phyloP scores from a whole-genome alignment of 164 flowering plant genomes.

The Nelumbo lutea region DNA sequence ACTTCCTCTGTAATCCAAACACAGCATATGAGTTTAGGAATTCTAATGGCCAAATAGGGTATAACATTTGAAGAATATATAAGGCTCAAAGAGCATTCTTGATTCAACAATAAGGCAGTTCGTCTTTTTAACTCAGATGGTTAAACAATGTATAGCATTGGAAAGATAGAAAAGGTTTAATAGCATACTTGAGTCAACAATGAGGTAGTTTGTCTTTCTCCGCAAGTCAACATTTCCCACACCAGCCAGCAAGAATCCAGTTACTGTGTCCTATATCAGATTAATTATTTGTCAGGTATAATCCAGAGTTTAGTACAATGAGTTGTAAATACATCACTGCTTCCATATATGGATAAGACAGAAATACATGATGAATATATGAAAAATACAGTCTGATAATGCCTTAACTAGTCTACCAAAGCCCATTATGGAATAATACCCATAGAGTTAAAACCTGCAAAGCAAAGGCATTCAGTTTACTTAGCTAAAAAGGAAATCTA shows the following conservation, averaged over 20 bases:
- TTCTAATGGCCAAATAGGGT: background rate
- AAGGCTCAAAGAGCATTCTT: constrained; percentile 41
- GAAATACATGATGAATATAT: background rate
- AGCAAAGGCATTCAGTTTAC: background rate
- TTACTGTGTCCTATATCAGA: constrained; percentile 65
- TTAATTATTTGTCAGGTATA: background rate
- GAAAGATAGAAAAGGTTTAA: background rate
- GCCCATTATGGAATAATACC: no score
- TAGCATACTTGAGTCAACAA: constrained; percentile 88
- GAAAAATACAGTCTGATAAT: background rate
- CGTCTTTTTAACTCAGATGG: constrained; percentile 52
- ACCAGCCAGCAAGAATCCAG: constrained; percentile 94
- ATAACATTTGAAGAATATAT: background rate
- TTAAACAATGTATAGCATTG: background rate
- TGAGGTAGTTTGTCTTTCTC: constrained; percentile 93
- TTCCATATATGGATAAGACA: background rate
- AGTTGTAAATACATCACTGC: background rate
- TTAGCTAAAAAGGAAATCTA: background rate
- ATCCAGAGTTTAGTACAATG: background rate
- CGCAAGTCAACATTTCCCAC: constrained; percentile 94
- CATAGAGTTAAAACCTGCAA: background rate
- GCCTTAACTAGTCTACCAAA: no score
- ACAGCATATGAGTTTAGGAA: no score
- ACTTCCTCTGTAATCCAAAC: no score
- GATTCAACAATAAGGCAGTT: constrained; percentile 95